Evolutionary conservation across 495 filamentous ascomycete genomes (phyloP), one percentile per base, ranked within the genome.

Genomic region (Tuber magnatum): DNA sequence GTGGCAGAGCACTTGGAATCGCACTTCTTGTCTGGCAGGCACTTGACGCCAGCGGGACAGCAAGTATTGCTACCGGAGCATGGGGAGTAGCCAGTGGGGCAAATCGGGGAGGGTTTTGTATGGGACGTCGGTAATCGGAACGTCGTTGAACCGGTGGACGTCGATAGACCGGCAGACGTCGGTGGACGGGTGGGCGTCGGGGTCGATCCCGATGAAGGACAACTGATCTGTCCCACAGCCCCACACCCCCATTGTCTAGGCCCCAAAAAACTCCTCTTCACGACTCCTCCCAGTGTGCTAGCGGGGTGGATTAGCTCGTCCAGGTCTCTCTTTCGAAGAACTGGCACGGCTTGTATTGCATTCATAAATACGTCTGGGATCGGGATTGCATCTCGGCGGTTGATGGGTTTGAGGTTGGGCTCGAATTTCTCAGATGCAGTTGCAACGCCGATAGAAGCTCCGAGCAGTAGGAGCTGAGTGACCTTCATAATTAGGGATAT

Each of bases 161-260:
- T n/a, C n/a, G n/a, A n/a, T n/a, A n/a, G n/a, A n/a, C n/a, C n/a
- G n/a, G n/a, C n/a, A n/a, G n/a, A n/a, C n/a, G n/a, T n/a, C n/a
- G 41, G n/a, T 61, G 32, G 10, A 69, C 42, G 42, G 71, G n/a
- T 12, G 48, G 48, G n/a, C 24, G 48, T n/a, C 12, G 51, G 9
- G 10, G 51, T 61, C 9, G n/a, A 10, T 61, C 0, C n/a, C 14
- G 12, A 3, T 56, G 9, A 65, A 68, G 7, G 6, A 18, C 75
- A 76, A 22, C 69, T 75, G 20, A 68, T 75, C 14, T 76, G 72
- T 1, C 51, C 51, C 18, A 76, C 72, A 43, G 75, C 42, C 42
- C 69, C 72, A 18, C 75, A 75, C 24, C 40, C 72, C 72, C 41
- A 75, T 35, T 65, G 56, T 32, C 56, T 65, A 35, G 56, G 0